phyloP scores from a whole-genome alignment of 2,329 filamentous ascomycete genomes.

The Colletotrichum sp. region DNA sequence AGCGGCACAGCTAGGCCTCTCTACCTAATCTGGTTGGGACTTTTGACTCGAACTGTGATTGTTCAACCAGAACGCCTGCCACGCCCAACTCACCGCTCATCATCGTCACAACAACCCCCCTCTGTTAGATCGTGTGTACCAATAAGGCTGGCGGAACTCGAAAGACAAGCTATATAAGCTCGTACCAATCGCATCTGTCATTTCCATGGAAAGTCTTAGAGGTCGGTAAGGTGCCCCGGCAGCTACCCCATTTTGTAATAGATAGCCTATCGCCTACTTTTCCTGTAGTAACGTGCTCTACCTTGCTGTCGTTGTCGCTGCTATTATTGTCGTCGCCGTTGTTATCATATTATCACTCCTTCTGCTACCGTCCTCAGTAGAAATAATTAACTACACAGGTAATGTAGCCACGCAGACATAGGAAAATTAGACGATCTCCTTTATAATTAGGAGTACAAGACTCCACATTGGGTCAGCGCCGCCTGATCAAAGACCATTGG shows the following conservation, averaged over 20 bases:
- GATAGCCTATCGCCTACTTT: no score
- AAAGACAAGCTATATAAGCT: background rate
- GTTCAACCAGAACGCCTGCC: background rate
- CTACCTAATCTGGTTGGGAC: background rate
- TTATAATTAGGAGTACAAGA: background rate
- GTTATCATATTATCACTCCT: no score
- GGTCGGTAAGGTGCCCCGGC: background rate
- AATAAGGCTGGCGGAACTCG: background rate
- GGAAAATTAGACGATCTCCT: no score
- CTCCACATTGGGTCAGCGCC: background rate
- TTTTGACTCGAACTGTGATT: background rate
- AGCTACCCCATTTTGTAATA: background rate
- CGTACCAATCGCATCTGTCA: background rate
- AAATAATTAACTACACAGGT: no score
- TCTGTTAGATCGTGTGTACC: background rate
- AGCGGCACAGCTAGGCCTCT: background rate
- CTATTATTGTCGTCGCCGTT: no score
- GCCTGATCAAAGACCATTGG: accelerated
- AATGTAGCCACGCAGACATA: no score
- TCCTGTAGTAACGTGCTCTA: no score
- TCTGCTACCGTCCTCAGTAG: no score
- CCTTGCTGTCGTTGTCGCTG: no score
- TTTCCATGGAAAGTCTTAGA: accelerated
- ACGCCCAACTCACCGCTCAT: background rate
- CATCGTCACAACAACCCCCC: background rate